Evolutionary conservation across 176 grass and related monocot species (phyloP).

Genomic region (Rhynchospora breviuscula): DNA sequence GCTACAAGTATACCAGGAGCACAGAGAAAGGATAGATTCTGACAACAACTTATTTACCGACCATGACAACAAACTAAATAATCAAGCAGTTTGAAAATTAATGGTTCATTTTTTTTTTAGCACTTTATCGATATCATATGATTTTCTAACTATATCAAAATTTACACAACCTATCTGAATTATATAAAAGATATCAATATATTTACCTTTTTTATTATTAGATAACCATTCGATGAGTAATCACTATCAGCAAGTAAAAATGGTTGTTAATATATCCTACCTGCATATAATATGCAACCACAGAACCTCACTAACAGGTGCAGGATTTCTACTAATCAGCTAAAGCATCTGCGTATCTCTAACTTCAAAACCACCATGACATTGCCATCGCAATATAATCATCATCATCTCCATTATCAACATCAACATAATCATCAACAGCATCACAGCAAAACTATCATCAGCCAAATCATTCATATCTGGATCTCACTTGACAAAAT

Average conservation of each 20-base stretch:
- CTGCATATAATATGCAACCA: conserved; percentile 1
- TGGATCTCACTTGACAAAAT: conserved; percentile 50
- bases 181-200: too few relatives aligned
- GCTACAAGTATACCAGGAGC: background rate
- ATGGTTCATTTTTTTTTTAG: too few relatives aligned
- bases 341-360: conserved; percentile 14
- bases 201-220: too few relatives aligned
- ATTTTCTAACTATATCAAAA: too few relatives aligned
- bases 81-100: too few relatives aligned
- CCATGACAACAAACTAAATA: too few relatives aligned
- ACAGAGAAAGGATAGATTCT: background rate
- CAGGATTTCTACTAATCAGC: conserved; percentile 33
- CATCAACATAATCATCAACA: conserved; percentile 52
- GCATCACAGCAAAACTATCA: conserved; percentile 46
- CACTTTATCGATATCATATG: too few relatives aligned
- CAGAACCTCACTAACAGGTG: conserved; percentile 48
- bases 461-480: conserved; percentile 31
- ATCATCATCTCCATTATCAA: conserved; percentile 41
- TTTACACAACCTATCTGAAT: too few relatives aligned
- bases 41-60: too few relatives aligned
- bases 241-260: too few relatives aligned
- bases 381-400: conserved; percentile 24
- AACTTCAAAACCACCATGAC: conserved; percentile 34
- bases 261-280: too few relatives aligned
- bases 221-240: too few relatives aligned